Evolutionary conservation across 164 flowering plant species (phyloP), one percentile per base, ranked within the genome.

Genomic region (Dillenia turbinata): DNA sequence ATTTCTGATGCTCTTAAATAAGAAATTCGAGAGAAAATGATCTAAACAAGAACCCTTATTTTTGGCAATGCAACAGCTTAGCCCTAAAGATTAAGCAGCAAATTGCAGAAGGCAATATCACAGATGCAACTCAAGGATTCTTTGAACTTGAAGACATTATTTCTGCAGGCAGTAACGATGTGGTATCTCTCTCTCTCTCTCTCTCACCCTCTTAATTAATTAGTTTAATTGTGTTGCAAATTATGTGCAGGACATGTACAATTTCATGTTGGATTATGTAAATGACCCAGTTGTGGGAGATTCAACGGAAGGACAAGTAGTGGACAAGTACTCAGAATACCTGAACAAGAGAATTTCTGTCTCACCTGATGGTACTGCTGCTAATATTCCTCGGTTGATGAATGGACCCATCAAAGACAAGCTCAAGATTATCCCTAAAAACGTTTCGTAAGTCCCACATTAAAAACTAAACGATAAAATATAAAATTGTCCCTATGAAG

Each of bases 351-450:
- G n/a, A 33, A 43, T 9, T 8, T 47, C 11, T 60, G 17, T 44
- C 56, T 16, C 72, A 13, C 9, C 26, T 17, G 33, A 10, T 7
- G 49, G 17, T 40, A 63, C 26, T 43, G 33, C 5, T 7, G 49
- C 14, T 52, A 60, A 17, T 45, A 47, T 66, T 40, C 2, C 48
- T 15, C 13, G 58, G 47, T 52, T 71, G 59, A 61, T 71, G 70
- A 66, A 71, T 56, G 70, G 74, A 8, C 66, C 63, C 10, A 71
- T 71, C 9, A 66, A 44, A n/a, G 44, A 53, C 19, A 71, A 66
- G 53, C 66, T 66, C 8, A 57, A 57, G 54, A 66, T 71, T 12
- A 66, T 71, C 10, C 74, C 74, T 0, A 26, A 45, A 9, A 66
- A 66, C 49, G 62, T 71, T 9, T 55, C 44, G 74, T 71, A 49